Percentiles rank a stretch among this genome's conserved stretches.
Conservation (phyloP, 176 grass and related monocot species). For the Luzula sylvatica region DNA sequence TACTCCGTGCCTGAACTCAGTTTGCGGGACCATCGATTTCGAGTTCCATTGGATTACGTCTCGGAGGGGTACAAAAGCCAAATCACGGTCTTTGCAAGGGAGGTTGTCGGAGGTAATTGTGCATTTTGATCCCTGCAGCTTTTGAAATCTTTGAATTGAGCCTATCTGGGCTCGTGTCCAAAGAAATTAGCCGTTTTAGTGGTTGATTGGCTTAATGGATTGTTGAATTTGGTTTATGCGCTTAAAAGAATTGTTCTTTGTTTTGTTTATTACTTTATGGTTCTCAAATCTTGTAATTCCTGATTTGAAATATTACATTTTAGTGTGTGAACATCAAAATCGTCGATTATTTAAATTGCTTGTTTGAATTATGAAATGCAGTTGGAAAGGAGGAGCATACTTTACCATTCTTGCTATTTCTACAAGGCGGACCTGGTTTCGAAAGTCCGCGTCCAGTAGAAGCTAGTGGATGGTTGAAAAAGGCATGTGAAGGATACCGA, state of each 20-base stretch:
- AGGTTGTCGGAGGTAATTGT: slow-evolving; percentile 59
- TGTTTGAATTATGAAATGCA: too few species aligned
- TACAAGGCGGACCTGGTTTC: slow-evolving; percentile 93
- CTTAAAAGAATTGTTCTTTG: too few species aligned
- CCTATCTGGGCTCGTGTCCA: too few species aligned
- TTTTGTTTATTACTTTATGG: too few species aligned
- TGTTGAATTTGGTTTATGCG: too few species aligned
- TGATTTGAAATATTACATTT: too few species aligned
- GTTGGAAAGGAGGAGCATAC: slow-evolving; percentile 60
- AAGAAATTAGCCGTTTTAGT: too few species aligned
- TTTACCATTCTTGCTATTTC: slow-evolving; percentile 66
- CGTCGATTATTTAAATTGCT: too few species aligned
- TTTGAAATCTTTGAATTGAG: too few species aligned
- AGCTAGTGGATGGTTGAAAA: slow-evolving; percentile 85
- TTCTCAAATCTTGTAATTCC: too few species aligned
- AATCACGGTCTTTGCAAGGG: slow-evolving; percentile 84
- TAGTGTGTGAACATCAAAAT: too few species aligned
- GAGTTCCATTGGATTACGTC: slow-evolving; percentile 69
- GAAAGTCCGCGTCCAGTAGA: slow-evolving; percentile 65
- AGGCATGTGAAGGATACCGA: slow-evolving; percentile 72
- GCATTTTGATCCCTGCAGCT: background rate
- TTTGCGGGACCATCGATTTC: slow-evolving; percentile 72
- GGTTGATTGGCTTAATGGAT: too few species aligned
- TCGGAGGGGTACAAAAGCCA: background rate
- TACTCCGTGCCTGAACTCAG: slow-evolving; percentile 62